A percentile compares a stretch with the other conserved stretches of the same genome.
Evolutionary conservation across 1,284 basidiomycete genomes (phyloP).

Genomic region (Leucoagaricus sp.): DNA sequence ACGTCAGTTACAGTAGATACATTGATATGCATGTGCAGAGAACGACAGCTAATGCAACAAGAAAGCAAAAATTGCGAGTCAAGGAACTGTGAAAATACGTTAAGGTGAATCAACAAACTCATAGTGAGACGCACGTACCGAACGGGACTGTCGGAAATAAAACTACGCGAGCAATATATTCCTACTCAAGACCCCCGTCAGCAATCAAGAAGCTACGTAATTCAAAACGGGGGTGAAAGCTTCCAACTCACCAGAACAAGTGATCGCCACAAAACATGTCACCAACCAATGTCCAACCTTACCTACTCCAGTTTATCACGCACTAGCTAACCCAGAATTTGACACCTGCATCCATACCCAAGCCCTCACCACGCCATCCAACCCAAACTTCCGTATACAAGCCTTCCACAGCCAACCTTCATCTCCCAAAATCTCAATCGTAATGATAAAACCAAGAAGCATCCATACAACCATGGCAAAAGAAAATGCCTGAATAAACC

Average conservation of each 20-base stretch:
- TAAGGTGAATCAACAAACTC: too few relatives aligned
- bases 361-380: conserved; percentile 12
- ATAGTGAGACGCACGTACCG: too few relatives aligned
- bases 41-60: background rate
- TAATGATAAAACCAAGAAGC: conserved; percentile 27
- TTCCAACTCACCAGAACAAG: background rate
- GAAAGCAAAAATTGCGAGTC: background rate
- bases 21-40: background rate
- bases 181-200: background rate
- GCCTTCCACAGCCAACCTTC: conserved; percentile 16
- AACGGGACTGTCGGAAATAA: too few relatives aligned
- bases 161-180: too few relatives aligned
- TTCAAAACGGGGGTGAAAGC: background rate
- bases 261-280: background rate
- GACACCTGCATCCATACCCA: conserved; percentile 9
- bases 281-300: background rate
- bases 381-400: background rate
- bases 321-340: conserved; percentile 3
- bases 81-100: too few relatives aligned
- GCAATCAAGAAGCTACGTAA: background rate
- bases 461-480: conserved; percentile 44
- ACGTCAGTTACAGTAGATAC: conserved; percentile 2
- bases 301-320: conserved; percentile 1
- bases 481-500: conserved; percentile 43
- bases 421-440: conserved; percentile 26